Evolutionary conservation across 2,329 filamentous ascomycete genomes (phyloP), one percentile per base, ranked within the genome.

Genomic region (Catunica adiposa): DNA sequence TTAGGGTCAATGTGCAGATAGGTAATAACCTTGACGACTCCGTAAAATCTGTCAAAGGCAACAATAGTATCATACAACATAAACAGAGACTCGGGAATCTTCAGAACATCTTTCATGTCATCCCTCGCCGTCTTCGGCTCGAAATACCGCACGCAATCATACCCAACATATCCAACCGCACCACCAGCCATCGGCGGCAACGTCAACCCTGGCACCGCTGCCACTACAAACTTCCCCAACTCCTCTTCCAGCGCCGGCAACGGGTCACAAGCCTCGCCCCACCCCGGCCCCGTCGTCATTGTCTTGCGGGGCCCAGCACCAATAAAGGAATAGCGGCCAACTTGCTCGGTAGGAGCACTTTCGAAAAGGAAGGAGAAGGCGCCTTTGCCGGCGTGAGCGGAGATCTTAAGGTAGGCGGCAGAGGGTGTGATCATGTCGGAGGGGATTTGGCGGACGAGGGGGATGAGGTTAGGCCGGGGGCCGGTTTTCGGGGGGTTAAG

Each of bases 101-200:
- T 73, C 22, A 97, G 76, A 29, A 94, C 78, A 69, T 98, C 92
- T 69, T 92, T 84, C 74, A 96, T 80, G 2, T 87, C 80, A 20
- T 52, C 50, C 52, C 89, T 79, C 25, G 82, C 83, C n/a, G 92
- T 97, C 76, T 89, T 94, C 59, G 92, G 92, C 74, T 98, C 92
- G 63, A 98, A 98, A 70, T 97, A 97, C 65, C 84, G 83, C 63
- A 98, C 87, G 68, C 92, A 98, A 67, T 98, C 92, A 66, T 98
- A 98, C 54, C 89, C 89, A 4, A 97, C 88, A 67, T 97, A 98
- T 58, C 92, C 92, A 63, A 98, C 88, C 11, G 89, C 92, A 52
- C 92, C 92, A 42, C 89, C 92, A 0, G 86, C 87, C 70, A 98
- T 73, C 25, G 87, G 86, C 53, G 92, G 92, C 38, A 98, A 76